A percentile compares a stretch with the other conserved stretches of the same genome.
phyloP scores from a whole-genome alignment of 139 green algal genomes.

The Chlorella sp. region DNA sequence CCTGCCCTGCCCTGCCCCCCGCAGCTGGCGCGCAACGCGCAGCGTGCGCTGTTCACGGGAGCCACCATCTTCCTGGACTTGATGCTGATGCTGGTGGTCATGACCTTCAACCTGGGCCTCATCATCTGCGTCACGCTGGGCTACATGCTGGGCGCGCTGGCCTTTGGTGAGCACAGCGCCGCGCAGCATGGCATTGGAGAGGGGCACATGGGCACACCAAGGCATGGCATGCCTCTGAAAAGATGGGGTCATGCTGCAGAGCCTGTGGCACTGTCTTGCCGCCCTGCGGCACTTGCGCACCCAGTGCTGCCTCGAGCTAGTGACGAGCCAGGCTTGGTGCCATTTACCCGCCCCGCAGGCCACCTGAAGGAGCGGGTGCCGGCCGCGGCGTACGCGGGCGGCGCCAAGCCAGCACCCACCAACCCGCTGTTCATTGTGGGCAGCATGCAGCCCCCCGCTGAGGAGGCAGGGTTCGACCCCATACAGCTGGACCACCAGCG shows the following conservation, averaged over 20 bases:
- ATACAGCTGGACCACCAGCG: too few relatives aligned
- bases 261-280: too few relatives aligned
- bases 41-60: slow-evolving; percentile 29
- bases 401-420: not conserved
- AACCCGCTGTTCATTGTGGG: not conserved
- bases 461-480: not conserved
- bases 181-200: not conserved
- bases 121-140: slow-evolving; percentile 53
- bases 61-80: slow-evolving; percentile 46
- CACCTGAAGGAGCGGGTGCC: not conserved
- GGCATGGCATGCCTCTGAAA: not conserved
- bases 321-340: too few relatives aligned
- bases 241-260: too few relatives aligned
- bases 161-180: slow-evolving; percentile 46
- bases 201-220: not conserved
- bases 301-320: too few relatives aligned
- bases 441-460: not conserved
- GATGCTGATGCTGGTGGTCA: slow-evolving; percentile 46
- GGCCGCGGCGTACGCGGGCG: not conserved
- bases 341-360: not conserved
- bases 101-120: slow-evolving; percentile 67
- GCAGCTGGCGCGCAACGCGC: slow-evolving; percentile 39
- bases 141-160: slow-evolving; percentile 46
- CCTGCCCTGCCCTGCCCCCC: not conserved
- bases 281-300: too few relatives aligned